Conservation (phyloP, 2,329 filamentous ascomycete species). For the Microsporum canis region DNA sequence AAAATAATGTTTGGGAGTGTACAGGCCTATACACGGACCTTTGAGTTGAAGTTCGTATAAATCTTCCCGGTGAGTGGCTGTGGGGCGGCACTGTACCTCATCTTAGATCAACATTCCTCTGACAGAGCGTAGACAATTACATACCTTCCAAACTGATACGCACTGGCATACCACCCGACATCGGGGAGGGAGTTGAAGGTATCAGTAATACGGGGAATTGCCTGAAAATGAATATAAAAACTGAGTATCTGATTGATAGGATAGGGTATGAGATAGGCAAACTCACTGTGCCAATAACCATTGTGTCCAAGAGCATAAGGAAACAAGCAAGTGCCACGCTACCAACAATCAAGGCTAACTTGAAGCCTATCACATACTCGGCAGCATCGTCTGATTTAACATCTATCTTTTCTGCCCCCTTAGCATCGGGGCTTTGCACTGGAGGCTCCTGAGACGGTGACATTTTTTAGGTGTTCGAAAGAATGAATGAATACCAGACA, state of each 20-base stretch:
- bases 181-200: constrained; percentile 19
- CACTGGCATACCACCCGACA: constrained; percentile 20
- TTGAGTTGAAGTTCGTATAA: constrained; percentile 24
- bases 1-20: constrained; percentile 14
- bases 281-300: neutral
- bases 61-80: constrained; percentile 21
- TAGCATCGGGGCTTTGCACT: neutral
- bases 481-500: too few species aligned
- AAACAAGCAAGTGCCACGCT: neutral
- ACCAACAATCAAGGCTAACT: neutral
- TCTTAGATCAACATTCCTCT: neutral
- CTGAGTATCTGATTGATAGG: neutral
- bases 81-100: constrained; percentile 13
- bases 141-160: constrained; percentile 12
- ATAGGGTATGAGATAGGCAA: neutral
- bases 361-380: neutral
- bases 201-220: constrained; percentile 18
- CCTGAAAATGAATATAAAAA: neutral
- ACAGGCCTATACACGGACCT: constrained; percentile 14
- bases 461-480: neutral
- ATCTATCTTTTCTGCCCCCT: neutral
- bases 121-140: neutral
- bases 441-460: neutral
- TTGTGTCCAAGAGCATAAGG: neutral
- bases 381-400: neutral